These are phyloP conservation scores for Cercospora zeina DNA, from an alignment of 2,329 filamentous ascomycete genomes.

Conservation along the genomic window DNA sequence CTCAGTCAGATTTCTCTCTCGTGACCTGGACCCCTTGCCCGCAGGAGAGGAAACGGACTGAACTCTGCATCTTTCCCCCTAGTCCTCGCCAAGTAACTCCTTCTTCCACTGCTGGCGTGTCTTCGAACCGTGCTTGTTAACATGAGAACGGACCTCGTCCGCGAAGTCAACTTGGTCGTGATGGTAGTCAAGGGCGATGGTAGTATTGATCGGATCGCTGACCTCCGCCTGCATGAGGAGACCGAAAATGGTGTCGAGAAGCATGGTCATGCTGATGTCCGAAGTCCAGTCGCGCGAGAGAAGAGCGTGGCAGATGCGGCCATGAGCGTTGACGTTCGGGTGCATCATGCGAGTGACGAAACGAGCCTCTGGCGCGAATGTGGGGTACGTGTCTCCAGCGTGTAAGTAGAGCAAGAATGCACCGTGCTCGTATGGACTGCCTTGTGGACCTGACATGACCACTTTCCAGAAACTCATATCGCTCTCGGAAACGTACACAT, in stretches of 20 bases:
- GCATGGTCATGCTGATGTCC: conserved; percentile 38
- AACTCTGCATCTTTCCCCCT: too few relatives aligned
- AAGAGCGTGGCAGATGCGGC: conserved; percentile 43
- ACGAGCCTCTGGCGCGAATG: conserved; percentile 40
- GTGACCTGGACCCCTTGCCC: too few relatives aligned
- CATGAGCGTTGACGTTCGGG: conserved; percentile 44
- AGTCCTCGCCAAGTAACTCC: conserved; percentile 18
- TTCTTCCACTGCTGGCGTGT: conserved; percentile 36
- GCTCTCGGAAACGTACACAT: conserved; percentile 44
- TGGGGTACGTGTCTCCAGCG: conserved; percentile 42
- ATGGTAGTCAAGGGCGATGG: conserved; percentile 40
- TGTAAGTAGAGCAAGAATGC: conserved; percentile 44
- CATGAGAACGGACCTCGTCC: conserved; percentile 37
- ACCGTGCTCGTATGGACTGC: conserved; percentile 38
- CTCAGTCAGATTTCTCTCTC: too few relatives aligned
- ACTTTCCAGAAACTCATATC: conserved; percentile 48
- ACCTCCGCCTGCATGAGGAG: conserved; percentile 41
- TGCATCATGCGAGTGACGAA: conserved; percentile 45
- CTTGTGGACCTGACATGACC: conserved; percentile 42
- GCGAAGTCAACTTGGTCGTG: conserved; percentile 41
- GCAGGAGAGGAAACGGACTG: too few relatives aligned
- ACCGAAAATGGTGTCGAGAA: conserved; percentile 42
- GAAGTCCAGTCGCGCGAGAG: conserved; percentile 43
- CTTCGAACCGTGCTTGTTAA: conserved; percentile 38
- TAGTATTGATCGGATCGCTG: conserved; percentile 39